Evolutionary conservation across 257 asterid genomes (phyloP).

Genomic region (Solanum habrochaites): DNA sequence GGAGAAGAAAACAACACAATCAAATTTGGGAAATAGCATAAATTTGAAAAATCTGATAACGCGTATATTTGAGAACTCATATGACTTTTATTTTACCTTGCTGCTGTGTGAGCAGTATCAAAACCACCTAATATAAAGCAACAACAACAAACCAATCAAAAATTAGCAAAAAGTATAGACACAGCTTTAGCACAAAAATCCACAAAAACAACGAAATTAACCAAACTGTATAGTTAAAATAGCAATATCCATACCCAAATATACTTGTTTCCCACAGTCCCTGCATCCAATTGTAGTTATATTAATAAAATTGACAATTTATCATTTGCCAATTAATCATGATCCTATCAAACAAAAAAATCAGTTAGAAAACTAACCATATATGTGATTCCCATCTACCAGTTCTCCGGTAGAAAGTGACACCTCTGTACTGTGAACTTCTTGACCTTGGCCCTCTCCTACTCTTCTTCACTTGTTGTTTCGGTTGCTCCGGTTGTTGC

Average conservation of each 20-base stretch:
- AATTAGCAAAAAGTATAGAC: not conserved
- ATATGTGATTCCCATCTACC: constrained; percentile 72
- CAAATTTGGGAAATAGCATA: not conserved
- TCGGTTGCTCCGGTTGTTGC: constrained; percentile 7
- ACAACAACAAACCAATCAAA: not conserved
- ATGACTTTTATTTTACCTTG: constrained; percentile 33
- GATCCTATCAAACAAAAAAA: not conserved
- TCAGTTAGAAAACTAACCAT: constrained; percentile 16
- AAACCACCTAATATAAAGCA: constrained; percentile 57
- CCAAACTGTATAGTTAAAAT: not conserved
- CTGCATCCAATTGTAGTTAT: constrained; percentile 15
- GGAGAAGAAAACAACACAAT: not conserved
- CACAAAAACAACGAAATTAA: not conserved
- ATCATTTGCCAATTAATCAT: not conserved
- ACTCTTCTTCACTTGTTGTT: constrained; percentile 36
- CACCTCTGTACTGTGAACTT: constrained; percentile 59
- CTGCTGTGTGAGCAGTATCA: constrained; percentile 78
- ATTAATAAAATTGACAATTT: not conserved
- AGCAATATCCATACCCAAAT: constrained; percentile 34
- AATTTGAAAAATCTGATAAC: not conserved
- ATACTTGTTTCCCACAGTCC: constrained; percentile 71
- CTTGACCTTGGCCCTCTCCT: constrained; percentile 51
- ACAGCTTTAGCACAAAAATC: not conserved
- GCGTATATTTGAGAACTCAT: not conserved
- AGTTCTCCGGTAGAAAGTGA: constrained; percentile 58